These are phyloP conservation scores for Aspergillus carbonarius DNA, from an alignment of 2,329 filamentous ascomycete species.

Conservation along the genomic window DNA sequence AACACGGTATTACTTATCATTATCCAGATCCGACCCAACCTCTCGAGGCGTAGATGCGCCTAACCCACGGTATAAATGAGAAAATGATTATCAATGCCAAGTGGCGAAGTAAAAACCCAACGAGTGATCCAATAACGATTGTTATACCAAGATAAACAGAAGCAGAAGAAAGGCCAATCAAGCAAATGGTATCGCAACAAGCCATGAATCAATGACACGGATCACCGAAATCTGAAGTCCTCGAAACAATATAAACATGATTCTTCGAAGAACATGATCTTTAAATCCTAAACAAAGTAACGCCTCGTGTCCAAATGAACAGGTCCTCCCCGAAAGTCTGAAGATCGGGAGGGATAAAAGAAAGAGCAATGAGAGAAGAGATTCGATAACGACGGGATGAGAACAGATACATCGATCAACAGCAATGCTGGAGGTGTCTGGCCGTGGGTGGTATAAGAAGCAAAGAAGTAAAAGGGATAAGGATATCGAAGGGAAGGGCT, in stretches of 20 bases:
- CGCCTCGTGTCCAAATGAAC: slow-evolving; percentile 11
- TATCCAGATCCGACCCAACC: slow-evolving; percentile 14
- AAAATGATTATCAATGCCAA: slow-evolving; percentile 4
- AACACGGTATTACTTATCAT: slow-evolving; percentile 16
- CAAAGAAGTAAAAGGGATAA: background rate
- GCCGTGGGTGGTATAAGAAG: slow-evolving; percentile 1
- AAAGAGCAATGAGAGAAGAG: slow-evolving; percentile 5
- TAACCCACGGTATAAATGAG: slow-evolving; percentile 4
- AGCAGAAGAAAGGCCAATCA: slow-evolving; percentile 15
- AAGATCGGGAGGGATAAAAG: slow-evolving; percentile 10
- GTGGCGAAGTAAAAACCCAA: background rate
- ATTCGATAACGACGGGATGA: background rate
- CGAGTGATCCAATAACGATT: slow-evolving; percentile 16
- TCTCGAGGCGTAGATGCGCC: slow-evolving; percentile 1
- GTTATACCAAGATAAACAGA: background rate
- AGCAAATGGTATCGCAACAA: slow-evolving; percentile 22
- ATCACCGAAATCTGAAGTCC: slow-evolving; percentile 11
- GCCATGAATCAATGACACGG: slow-evolving; percentile 9
- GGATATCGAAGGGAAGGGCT: background rate
- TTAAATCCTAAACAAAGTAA: slow-evolving; percentile 8
- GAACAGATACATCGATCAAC: background rate
- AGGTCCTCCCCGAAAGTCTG: slow-evolving; percentile 4
- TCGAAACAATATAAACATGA: slow-evolving; percentile 13
- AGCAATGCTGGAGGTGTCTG: background rate
- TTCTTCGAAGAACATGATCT: slow-evolving; percentile 10